phyloP scores from a whole-genome alignment of 148 eudicot species.

The Gaultheria prostrata region DNA sequence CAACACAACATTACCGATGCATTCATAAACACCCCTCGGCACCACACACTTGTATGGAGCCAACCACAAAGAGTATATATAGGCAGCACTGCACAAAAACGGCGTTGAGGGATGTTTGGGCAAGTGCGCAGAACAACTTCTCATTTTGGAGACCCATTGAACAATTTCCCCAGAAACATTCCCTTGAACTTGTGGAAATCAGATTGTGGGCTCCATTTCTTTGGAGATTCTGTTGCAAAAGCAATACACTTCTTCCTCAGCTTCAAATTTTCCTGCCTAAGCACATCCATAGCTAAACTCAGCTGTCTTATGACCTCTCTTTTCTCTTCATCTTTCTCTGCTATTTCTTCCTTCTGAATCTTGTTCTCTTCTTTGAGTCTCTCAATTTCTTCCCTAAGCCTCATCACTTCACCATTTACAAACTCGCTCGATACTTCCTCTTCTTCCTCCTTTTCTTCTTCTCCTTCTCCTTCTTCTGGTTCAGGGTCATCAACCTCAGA shows the following conservation, averaged over 20 bases:
- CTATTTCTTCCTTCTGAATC: conserved; percentile 41
- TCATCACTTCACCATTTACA: conserved; percentile 38
- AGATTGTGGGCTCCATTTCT: conserved; percentile 29
- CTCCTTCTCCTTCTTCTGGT: conserved; percentile 38
- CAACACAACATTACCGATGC: conserved; percentile 23
- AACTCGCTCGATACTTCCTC: conserved; percentile 19
- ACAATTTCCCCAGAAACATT: conserved; percentile 39
- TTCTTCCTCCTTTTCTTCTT: conserved; percentile 8
- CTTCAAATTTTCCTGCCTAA: conserved; percentile 63
- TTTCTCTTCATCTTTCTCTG: conserved; percentile 80
- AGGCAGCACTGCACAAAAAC: background rate
- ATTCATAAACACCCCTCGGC: background rate
- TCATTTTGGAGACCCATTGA: conserved; percentile 33
- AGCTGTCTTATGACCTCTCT: conserved; percentile 89
- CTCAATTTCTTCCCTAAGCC: conserved; percentile 56
- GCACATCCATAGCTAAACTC: conserved; percentile 58
- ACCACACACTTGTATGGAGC: background rate
- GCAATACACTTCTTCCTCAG: conserved; percentile 46
- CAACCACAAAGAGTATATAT: background rate
- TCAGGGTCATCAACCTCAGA: conserved; percentile 87
- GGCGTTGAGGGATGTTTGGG: background rate
- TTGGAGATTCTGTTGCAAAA: conserved; percentile 30
- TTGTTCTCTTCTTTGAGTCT: conserved; percentile 52
- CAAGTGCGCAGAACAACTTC: background rate
- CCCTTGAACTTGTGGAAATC: conserved; percentile 38